These are phyloP conservation scores for Cydonia oblonga DNA, from an alignment of 331 rosid genomes.

Conservation along the genomic window DNA sequence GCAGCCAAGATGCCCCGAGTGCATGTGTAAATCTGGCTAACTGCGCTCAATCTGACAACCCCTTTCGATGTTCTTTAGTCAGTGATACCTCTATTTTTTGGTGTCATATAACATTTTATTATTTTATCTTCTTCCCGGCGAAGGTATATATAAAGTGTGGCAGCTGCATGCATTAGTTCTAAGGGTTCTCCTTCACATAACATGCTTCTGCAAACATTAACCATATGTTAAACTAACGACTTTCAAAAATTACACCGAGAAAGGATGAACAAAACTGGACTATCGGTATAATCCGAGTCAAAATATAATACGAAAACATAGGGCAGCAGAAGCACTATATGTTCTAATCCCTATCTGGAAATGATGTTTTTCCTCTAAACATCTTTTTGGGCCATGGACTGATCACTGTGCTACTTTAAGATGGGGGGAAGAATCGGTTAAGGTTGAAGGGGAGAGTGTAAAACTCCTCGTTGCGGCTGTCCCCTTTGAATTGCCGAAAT, in stretches of 20 bases:
- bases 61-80: background rate
- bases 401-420: constrained; percentile 3
- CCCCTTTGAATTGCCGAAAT: constrained; percentile 81
- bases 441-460: constrained; percentile 98
- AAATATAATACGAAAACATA: constrained; percentile 4
- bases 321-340: constrained; percentile 6
- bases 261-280: background rate
- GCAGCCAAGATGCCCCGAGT: constrained; percentile 61
- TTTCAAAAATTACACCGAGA: background rate
- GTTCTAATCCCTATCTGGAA: constrained; percentile 30
- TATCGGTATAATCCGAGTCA: constrained; percentile 25
- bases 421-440: constrained; percentile 88
- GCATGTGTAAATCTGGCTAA: constrained; percentile 69
- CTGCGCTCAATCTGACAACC: background rate
- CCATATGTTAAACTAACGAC: background rate
- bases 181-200: background rate
- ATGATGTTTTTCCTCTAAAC: constrained; percentile 57
- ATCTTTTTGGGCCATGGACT: constrained; percentile 5
- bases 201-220: background rate
- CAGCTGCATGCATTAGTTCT: background rate
- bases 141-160: background rate
- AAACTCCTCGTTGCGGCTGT: constrained; percentile 83
- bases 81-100: background rate
- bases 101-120: background rate
- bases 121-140: background rate